These are phyloP conservation scores for Neltuma alba DNA, from an alignment of 306 rosid species.

Conservation along the genomic window DNA sequence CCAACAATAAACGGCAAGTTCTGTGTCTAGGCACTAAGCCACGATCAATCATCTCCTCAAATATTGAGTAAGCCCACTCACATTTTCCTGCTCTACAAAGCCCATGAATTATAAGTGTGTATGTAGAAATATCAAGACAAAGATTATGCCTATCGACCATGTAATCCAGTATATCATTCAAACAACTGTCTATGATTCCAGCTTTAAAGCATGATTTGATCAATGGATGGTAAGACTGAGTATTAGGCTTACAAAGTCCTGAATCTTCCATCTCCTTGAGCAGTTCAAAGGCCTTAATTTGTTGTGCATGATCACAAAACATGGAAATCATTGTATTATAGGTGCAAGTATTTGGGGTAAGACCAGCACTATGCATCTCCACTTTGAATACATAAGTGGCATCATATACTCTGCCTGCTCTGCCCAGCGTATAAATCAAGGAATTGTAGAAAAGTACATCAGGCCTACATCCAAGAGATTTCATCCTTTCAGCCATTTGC, in stretches of 20 bases:
- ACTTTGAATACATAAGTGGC: constrained; percentile 59
- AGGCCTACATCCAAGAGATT: constrained; percentile 58
- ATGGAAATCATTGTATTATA: constrained; percentile 80
- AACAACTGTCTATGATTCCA: constrained; percentile 44
- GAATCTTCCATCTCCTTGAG: constrained; percentile 67
- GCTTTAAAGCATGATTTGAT: constrained; percentile 74
- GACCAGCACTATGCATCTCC: constrained; percentile 58
- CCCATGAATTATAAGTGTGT: constrained; percentile 78
- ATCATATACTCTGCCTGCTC: constrained; percentile 63
- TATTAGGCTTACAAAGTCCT: constrained; percentile 73
- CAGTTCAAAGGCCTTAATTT: constrained; percentile 54
- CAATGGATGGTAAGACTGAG: constrained; percentile 80
- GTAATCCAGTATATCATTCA: constrained; percentile 62
- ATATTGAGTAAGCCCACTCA: constrained; percentile 64
- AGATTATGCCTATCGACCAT: constrained; percentile 70
- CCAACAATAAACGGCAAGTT: constrained; percentile 74
- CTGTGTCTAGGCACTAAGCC: constrained; percentile 67
- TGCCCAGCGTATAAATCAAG: constrained; percentile 67
- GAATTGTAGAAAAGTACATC: constrained; percentile 78
- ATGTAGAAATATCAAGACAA: constrained; percentile 79
- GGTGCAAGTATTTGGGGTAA: constrained; percentile 70
- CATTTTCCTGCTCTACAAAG: constrained; percentile 73
- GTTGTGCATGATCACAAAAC: constrained; percentile 64
- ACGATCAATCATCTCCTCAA: constrained; percentile 75
- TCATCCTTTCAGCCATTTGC: constrained; percentile 59